phyloP scores from a whole-genome alignment of 2,329 filamentous ascomycete genomes.

The Talaromyces atroroseus region DNA sequence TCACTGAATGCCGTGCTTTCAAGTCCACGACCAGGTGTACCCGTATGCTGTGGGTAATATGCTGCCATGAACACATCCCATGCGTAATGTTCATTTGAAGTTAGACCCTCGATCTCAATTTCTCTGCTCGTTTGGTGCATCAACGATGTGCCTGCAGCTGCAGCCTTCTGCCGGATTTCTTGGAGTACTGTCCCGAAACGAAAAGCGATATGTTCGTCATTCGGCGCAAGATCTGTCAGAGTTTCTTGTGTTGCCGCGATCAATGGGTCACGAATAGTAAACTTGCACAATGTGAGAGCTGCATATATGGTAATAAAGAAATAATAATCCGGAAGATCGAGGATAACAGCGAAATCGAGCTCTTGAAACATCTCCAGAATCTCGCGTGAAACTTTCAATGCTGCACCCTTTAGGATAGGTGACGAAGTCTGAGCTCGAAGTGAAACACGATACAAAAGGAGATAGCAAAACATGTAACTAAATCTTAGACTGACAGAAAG shows the following conservation, averaged over 20 bases:
- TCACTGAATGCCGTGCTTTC: neutral
- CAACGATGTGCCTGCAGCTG: conserved; percentile 19
- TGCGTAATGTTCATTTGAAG: neutral
- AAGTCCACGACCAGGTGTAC: neutral
- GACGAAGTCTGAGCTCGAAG: conserved; percentile 22
- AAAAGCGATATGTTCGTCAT: conserved; percentile 30
- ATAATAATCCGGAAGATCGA: conserved; percentile 26
- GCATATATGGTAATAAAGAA: conserved; percentile 32
- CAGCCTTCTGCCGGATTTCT: conserved; percentile 17
- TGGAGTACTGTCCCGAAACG: conserved; percentile 28
- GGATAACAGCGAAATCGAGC: conserved; percentile 26
- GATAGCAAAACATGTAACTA: conserved; percentile 24
- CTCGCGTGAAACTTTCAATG: neutral
- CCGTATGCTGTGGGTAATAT: neutral
- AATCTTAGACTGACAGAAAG: too few species aligned
- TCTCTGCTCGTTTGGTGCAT: neutral
- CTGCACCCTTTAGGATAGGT: conserved; percentile 24
- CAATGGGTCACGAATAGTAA: conserved; percentile 26
- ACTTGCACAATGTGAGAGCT: conserved; percentile 32
- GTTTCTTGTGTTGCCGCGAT: conserved; percentile 30
- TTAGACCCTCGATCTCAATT: neutral
- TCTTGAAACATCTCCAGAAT: conserved; percentile 20
- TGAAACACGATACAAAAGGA: conserved; percentile 30
- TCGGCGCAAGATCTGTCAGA: conserved; percentile 28
- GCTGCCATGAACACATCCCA: neutral